Conservation (phyloP, 2,329 filamentous ascomycete genomes). For the Apiospora saccharicola region DNA sequence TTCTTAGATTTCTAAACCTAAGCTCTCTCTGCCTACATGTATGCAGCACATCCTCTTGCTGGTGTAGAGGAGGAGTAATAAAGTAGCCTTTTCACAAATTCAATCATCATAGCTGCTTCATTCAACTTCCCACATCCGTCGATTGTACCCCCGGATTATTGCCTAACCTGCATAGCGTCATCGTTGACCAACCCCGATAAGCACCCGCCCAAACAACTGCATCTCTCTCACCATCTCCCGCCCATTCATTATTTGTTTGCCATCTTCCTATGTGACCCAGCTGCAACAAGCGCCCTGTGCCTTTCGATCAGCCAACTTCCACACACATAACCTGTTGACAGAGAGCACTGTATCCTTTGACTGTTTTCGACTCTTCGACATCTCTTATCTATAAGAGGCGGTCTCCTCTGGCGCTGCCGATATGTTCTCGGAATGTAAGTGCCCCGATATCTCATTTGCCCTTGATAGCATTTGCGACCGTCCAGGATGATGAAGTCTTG, state of each 20-base stretch:
- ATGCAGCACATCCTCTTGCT: constrained; percentile 4
- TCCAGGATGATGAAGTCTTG: constrained; percentile 5
- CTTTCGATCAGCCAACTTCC: background rate
- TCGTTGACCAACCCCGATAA: constrained; percentile 5
- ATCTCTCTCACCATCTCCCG: constrained; percentile 10
- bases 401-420: constrained; percentile 32
- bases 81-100: constrained; percentile 3
- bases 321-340: background rate
- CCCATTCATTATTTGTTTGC: background rate
- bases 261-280: constrained; percentile 12
- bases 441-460: constrained; percentile 1
- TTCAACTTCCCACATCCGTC: constrained; percentile 8
- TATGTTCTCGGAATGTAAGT: constrained; percentile 93
- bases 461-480: constrained; percentile 11
- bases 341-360: constrained; percentile 25
- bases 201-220: background rate
- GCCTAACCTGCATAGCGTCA: constrained; percentile 18
- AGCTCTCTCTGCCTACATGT: background rate
- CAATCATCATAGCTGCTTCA: constrained; percentile 22
- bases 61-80: background rate
- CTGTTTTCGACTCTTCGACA: constrained; percentile 25
- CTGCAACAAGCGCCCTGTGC: background rate
- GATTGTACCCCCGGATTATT: constrained; percentile 2
- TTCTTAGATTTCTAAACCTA: background rate
- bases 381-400: constrained; percentile 21